Base-by-base conservation (phyloP, 2,329 filamentous ascomycete genomes). In the Aspergillus arachidicola region DNA sequence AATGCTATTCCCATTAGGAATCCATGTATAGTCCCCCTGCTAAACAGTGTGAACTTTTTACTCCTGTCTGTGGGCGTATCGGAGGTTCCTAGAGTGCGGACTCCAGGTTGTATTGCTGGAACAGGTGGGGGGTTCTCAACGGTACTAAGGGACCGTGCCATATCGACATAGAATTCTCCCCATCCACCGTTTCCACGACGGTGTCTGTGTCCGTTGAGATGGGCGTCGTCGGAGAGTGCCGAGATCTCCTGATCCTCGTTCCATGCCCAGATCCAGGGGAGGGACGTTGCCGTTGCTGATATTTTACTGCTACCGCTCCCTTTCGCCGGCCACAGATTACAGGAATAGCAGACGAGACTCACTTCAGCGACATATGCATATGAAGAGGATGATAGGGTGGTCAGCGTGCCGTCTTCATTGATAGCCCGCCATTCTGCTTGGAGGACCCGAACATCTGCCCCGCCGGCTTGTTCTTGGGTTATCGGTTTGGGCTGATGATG, bases 251-350 rank as follows among this genome's bases (percentile, higher is more conserved):
- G 57, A 4, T 54, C 43, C 16, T 62, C 43, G 19, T 64, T 62
- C 59, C 59, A 64, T 55, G 57, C 57, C 59, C 63, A 64, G 14
- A 64, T 59, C 59, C 63, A 64, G 0, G 63, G 63, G 2, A 59
- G 59, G 16, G 63, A 57, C 1, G 36, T 59, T n/a, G 51, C 45
- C 11, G 48, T 57, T 7, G 57, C 38, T 5, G 38, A 54, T 38
- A 64, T 59, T 12, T 51, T 57, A 19, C 28, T 26, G 2, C 63
- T 32, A 1, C 48, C 48, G 32, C 14, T 32, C 4, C 28, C 28
- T 11, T 19, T 21, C 34, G 16, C 59, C 9, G 57, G 57, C 63
- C 63, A 64, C 19, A 55, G 51, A 3, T 38, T 38, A 50, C 59
- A 62, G 6, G 63, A 64, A 32, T 62, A 60, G 32, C 63, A 64